phyloP scores from a whole-genome alignment of 225 moss, liverwort and hornwort genomes.

The Lunularia cruciata region DNA sequence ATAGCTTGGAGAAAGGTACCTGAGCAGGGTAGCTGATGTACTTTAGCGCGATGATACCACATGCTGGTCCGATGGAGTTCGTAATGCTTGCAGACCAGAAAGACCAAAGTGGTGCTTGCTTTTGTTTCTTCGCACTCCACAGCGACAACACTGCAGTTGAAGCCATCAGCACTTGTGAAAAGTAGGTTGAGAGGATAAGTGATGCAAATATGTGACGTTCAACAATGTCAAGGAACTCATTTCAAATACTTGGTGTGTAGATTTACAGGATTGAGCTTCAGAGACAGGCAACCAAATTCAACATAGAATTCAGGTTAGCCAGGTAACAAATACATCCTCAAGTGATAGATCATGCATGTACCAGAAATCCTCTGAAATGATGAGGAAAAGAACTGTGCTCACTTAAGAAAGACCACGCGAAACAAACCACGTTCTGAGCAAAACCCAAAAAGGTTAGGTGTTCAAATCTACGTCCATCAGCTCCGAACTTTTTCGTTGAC shows the following conservation, averaged over 20 bases:
- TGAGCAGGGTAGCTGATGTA: constrained; percentile 98
- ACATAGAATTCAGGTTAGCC: neutral
- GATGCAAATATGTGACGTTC: too few species aligned
- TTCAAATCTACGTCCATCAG: constrained; percentile 69
- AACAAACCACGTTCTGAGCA: constrained; percentile 85
- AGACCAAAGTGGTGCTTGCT: constrained; percentile 76
- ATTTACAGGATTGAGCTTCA: too few species aligned
- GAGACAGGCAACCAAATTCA: neutral
- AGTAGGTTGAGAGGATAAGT: too few species aligned
- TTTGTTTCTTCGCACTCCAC: constrained; percentile 70
- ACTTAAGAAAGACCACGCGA: constrained; percentile 90
- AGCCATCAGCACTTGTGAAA: constrained; percentile 2
- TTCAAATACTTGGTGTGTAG: too few species aligned
- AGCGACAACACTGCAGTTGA: constrained; percentile 68
- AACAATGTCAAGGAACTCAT: too few species aligned
- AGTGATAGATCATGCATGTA: neutral
- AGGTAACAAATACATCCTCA: too few species aligned
- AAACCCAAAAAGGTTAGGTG: constrained; percentile 88
- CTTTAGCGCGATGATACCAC: constrained; percentile 86
- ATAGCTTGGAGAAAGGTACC: constrained; percentile 35
- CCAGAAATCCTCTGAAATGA: neutral
- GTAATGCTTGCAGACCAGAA: constrained; percentile 86
- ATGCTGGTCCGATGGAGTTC: constrained; percentile 89
- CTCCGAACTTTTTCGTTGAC: constrained; percentile 78
- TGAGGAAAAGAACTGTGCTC: constrained; percentile 29